phyloP scores from a whole-genome alignment of 257 asterid species.

The Scutellaria galericulata region DNA sequence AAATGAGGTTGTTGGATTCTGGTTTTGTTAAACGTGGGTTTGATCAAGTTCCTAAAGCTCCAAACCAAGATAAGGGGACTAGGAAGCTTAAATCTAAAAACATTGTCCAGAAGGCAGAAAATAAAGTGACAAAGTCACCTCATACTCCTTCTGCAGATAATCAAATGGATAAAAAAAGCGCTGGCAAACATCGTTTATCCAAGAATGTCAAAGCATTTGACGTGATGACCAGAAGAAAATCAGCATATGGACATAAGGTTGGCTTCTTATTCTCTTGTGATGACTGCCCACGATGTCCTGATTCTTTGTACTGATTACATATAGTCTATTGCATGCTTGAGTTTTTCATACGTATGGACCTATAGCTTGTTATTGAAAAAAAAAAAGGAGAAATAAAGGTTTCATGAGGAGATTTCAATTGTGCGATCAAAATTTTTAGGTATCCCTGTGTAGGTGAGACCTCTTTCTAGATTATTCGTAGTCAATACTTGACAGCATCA shows the following conservation, averaged over 20 bases:
- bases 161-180: constrained; percentile 36
- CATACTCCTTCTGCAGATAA: constrained; percentile 23
- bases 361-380: constrained; percentile 1
- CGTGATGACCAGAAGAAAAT: constrained; percentile 42
- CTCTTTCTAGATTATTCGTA: not conserved
- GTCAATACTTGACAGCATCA: not conserved
- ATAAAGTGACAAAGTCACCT: constrained; percentile 22
- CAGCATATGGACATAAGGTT: constrained; percentile 48
- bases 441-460: not conserved
- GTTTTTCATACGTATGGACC: constrained; percentile 11
- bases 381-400: not conserved
- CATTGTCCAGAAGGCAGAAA: constrained; percentile 30
- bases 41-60: constrained; percentile 30
- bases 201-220: constrained; percentile 30
- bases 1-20: constrained; percentile 24
- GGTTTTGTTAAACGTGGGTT: constrained; percentile 20
- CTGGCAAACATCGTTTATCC: constrained; percentile 26
- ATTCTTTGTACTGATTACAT: constrained; percentile 7
- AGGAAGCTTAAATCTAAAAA: constrained; percentile 27
- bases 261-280: constrained; percentile 3
- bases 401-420: not conserved
- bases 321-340: constrained; percentile 12
- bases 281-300: not conserved
- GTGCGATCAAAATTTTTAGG: not conserved
- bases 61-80: constrained; percentile 33